phyloP scores from a whole-genome alignment of 176 grass and related monocot genomes.

The Zea luxurians region DNA sequence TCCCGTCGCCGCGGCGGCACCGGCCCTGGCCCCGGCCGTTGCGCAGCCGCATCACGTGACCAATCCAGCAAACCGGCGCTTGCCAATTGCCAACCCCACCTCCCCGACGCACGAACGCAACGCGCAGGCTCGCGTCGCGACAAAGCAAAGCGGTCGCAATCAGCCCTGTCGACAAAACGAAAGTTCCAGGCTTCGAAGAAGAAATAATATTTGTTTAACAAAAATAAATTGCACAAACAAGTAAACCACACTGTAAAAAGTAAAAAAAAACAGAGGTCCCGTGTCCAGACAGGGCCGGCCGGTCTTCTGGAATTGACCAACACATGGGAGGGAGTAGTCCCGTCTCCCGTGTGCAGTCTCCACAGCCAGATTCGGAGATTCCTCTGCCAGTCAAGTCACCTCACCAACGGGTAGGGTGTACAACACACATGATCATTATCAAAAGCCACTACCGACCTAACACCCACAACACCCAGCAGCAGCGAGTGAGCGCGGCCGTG shows the following conservation, averaged over 20 bases:
- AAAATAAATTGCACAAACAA: no score
- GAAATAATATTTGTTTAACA: no score
- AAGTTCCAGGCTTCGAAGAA: no score
- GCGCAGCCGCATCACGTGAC: constrained; percentile 21
- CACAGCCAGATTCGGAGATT: not conserved
- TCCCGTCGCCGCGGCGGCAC: constrained; percentile 21
- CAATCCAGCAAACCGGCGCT: not conserved
- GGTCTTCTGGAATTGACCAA: not conserved
- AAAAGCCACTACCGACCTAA: constrained; percentile 5
- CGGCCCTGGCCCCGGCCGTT: not conserved
- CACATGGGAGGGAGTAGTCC: not conserved
- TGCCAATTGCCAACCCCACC: not conserved
- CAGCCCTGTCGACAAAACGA: not conserved
- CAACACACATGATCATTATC: not conserved
- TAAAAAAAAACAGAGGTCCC: no score
- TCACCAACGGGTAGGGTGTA: not conserved
- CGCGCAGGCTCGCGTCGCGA: not conserved
- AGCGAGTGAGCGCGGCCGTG: not conserved
- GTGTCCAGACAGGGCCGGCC: not conserved
- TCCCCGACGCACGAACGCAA: not conserved
- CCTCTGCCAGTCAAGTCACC: not conserved
- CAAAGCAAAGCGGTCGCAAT: constrained; percentile 7
- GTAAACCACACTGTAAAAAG: no score
- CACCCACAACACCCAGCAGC: not conserved
- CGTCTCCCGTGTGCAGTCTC: not conserved